Base-by-base conservation (phyloP, 2,329 filamentous ascomycete species). In the Clathrospora elynae region DNA sequence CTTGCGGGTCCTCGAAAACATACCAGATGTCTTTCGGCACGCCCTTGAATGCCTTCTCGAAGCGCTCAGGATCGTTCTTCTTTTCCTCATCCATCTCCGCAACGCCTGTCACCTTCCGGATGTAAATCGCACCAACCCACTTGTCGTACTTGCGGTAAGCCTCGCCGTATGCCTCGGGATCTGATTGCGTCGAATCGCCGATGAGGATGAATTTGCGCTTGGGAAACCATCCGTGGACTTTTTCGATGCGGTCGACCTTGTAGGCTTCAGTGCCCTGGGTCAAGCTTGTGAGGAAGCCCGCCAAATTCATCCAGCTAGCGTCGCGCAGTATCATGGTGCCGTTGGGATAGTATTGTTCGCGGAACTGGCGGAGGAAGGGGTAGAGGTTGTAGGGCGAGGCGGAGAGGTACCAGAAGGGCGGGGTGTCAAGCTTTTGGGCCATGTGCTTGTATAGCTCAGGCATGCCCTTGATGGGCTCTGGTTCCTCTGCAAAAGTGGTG, bases 321-420 rank as follows among this genome's bases (percentile, higher is more conserved):
- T 96, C 90, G 25, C 92, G 85, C 5, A 97, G 79, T 23, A 96
- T 82, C 50, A 96, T 78, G 16, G 89, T 89, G 8, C 92, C 92
- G 2, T 79, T 79, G 0, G 87, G 88, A 64, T 85, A 97, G 69
- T 87, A 73, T 2, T 77, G 66, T 39, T 84, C 73, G 23, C 90
- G 78, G 71, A 97, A 97, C 1, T 78, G 69, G 42, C 80, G 84
- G 16, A 97, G 78, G 71, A 96, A 93, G 0, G 88, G 87, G 64
- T 96, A 96, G 7, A 97, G 80, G 59, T 95, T 96, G 75, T 96
- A 96, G 0, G 92, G 92, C 0, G 90, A 95, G 0, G 92, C 91
- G 0, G 89, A 95, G 32, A 97, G 80, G 70, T 97, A 97, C 75
- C 95, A 96, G 79, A 88, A 96, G 0, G 90, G 81, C 1, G 90